phyloP scores from a whole-genome alignment of 202 grass and related monocot genomes.

The Dendrocalamus latiflorus region DNA sequence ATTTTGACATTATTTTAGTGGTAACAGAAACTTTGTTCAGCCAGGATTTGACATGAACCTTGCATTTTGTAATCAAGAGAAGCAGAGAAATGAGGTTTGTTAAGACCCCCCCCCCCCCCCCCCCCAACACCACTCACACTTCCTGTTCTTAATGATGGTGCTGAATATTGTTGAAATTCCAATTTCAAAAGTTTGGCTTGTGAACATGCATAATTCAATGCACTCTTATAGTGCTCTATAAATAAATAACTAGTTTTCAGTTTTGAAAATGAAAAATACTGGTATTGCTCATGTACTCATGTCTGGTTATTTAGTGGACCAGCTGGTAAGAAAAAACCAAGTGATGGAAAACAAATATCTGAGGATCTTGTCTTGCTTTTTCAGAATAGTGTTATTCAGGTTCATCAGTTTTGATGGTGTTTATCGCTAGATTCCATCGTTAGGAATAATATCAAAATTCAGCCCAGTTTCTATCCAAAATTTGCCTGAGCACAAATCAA shows the following conservation, averaged over 20 bases:
- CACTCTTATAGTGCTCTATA: slow-evolving; percentile 13
- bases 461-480: neutral
- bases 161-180: slow-evolving; percentile 1
- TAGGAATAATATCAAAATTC: neutral
- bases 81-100: slow-evolving; percentile 85
- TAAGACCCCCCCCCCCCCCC: neutral
- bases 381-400: neutral
- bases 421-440: neutral
- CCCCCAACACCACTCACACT: too few species aligned
- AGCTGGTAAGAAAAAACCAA: neutral
- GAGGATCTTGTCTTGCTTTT: neutral
- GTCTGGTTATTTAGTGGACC: neutral
- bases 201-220: neutral
- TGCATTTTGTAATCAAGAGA: slow-evolving; percentile 96
- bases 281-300: slow-evolving; percentile 2
- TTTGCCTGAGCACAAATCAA: neutral
- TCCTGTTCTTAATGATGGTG: neutral
- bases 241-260: neutral
- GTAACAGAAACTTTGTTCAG: slow-evolving; percentile 78
- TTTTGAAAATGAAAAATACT: neutral
- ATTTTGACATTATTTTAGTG: slow-evolving; percentile 36
- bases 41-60: slow-evolving; percentile 95
- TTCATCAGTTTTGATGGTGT: neutral
- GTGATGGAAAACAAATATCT: neutral
- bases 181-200: neutral